These are phyloP conservation scores for Hippophae gyantsensis DNA, from an alignment of 306 rosid species.

Conservation along the genomic window DNA sequence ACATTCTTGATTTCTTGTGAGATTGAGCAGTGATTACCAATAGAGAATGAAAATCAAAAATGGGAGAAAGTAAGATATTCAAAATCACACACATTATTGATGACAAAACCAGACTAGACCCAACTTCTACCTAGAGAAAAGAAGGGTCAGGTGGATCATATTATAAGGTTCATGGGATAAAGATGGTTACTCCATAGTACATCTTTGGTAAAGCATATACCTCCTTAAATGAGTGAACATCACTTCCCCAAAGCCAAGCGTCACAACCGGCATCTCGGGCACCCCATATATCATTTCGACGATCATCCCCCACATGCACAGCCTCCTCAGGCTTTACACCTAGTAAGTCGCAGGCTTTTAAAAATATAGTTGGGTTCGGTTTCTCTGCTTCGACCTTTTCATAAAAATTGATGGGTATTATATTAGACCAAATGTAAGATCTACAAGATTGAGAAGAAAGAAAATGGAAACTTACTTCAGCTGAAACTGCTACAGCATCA, in stretches of 20 bases:
- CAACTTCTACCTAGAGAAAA: not conserved
- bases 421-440: not conserved
- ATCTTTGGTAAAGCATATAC: constrained; percentile 21
- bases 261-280: constrained; percentile 99
- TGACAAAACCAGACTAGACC: not conserved
- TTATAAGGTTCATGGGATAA: not conserved
- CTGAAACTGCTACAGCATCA: constrained; percentile 95
- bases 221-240: constrained; percentile 88
- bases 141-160: not conserved
- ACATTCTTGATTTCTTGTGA: no score
- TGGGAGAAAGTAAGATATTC: not conserved
- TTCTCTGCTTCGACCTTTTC: constrained; percentile 83
- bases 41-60: no score
- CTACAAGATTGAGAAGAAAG: not conserved
- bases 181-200: constrained; percentile 1
- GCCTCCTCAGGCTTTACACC: constrained; percentile 86
- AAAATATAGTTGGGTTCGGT: constrained; percentile 97
- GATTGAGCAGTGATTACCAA: no score
- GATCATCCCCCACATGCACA: constrained; percentile 92
- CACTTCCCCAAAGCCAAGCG: constrained; percentile 99
- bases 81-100: no score
- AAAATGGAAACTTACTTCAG: constrained; percentile 47
- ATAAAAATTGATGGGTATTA: not conserved
- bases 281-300: constrained; percentile 94
- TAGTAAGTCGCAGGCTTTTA: constrained; percentile 82